A percentile compares a stretch with the other conserved stretches of the same genome.
Conservation (phyloP, 2,329 filamentous ascomycete species). For the Hymenoscyphus salicellus region DNA sequence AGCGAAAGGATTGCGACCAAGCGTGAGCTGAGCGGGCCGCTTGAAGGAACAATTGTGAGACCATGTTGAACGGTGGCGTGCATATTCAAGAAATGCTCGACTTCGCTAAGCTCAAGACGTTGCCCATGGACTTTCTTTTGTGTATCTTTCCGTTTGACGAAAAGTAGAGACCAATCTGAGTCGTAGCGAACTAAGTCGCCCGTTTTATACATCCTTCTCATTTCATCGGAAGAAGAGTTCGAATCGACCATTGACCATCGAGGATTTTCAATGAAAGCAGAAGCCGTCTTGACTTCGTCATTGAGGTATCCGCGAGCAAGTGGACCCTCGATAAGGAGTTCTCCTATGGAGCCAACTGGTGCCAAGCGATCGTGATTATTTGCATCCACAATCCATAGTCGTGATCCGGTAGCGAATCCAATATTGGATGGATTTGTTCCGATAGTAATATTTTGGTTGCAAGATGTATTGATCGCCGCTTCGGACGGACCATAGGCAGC, state of each 20-base stretch:
- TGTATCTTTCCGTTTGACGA: conserved; percentile 59
- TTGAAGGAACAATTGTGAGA: conserved; percentile 10
- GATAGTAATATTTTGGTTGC: conserved; percentile 9
- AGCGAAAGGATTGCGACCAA: conserved; percentile 13
- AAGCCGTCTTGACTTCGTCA: conserved; percentile 35
- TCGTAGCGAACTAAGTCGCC: conserved; percentile 45
- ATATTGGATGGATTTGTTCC: conserved; percentile 10
- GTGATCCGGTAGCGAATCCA: conserved; percentile 4
- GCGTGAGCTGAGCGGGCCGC: conserved; percentile 8
- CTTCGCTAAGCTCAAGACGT: conserved; percentile 61
- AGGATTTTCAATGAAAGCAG: conserved; percentile 8
- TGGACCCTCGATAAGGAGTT: conserved; percentile 42
- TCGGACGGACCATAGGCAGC: conserved; percentile 43
- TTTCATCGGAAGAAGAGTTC: not conserved
- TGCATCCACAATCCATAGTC: conserved; percentile 9
- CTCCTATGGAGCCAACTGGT: conserved; percentile 19
- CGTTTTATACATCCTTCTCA: conserved; percentile 53
- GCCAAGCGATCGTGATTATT: conserved; percentile 6
- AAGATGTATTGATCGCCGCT: conserved; percentile 21
- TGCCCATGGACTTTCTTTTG: conserved; percentile 64
- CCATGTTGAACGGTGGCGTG: conserved; percentile 12
- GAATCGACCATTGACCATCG: not conserved
- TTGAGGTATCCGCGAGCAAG: conserved; percentile 60
- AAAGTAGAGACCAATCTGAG: conserved; percentile 48
- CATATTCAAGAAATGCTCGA: conserved; percentile 33